Evolutionary conservation across 1,139 yeast species (phyloP).

Genomic region (Yamadazyma buinensis): DNA sequence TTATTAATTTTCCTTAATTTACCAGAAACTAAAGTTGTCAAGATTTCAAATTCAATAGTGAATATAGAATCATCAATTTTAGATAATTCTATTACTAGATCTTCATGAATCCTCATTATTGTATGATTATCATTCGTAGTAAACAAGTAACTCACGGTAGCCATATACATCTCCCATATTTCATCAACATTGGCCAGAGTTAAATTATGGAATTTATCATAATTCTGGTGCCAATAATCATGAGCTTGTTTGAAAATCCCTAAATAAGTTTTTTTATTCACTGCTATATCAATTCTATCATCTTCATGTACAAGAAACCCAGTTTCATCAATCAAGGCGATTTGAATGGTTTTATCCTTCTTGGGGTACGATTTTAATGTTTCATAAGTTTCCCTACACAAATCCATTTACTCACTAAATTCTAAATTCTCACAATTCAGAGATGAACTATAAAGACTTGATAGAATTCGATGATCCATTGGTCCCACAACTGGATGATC

Average conservation of each 20-base stretch:
- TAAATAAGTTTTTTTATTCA: constrained; percentile 29
- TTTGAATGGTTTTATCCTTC: constrained; percentile 8
- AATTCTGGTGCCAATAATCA: constrained; percentile 24
- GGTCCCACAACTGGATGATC: constrained; percentile 27
- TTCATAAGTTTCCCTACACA: constrained; percentile 6
- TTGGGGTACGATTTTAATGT: constrained; percentile 2
- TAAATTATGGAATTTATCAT: background rate
- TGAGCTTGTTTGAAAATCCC: constrained; percentile 34
- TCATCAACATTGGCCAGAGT: background rate
- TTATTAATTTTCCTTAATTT: constrained; percentile 37
- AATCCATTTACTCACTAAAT: constrained; percentile 2
- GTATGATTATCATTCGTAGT: constrained; percentile 44
- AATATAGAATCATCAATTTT: constrained; percentile 12
- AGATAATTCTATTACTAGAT: constrained; percentile 16
- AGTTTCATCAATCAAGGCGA: constrained; percentile 2
- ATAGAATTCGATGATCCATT: constrained; percentile 15
- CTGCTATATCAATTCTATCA: constrained; percentile 27
- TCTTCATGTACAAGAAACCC: constrained; percentile 2
- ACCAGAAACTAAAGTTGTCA: constrained; percentile 31
- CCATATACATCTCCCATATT: constrained; percentile 13
- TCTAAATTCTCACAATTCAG: background rate
- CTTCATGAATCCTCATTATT: constrained; percentile 28
- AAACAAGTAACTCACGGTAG: constrained; percentile 33
- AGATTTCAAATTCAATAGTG: constrained; percentile 24
- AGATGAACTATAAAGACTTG: constrained; percentile 9